Base-by-base conservation (phyloP, 768 basidiomycete species). In the Kwoniella sp. region DNA sequence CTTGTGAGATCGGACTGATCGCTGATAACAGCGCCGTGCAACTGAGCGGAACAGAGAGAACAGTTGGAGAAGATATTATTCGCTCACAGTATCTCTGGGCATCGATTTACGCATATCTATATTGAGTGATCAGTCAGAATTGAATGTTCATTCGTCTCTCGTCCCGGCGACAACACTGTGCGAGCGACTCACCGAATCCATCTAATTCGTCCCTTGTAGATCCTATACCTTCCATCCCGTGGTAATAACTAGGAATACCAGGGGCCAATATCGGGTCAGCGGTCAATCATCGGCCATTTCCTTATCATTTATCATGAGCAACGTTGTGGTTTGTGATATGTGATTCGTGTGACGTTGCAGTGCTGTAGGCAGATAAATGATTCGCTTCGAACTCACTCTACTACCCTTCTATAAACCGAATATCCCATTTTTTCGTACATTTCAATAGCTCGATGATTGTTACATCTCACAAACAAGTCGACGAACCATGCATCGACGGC, bases 351-450 rank as follows among this genome's bases (percentile, higher is more conserved):
- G n/a, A n/a, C n/a, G n/a, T n/a, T n/a, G n/a, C n/a, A n/a, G n/a
- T n/a, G n/a, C n/a, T n/a, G n/a, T n/a, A n/a, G n/a, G n/a, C n/a
- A n/a, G n/a, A n/a, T n/a, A n/a, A n/a, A n/a, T n/a, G n/a, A n/a
- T n/a, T n/a, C n/a, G n/a, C n/a, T n/a, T n/a, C n/a, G n/a, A n/a
- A 82, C 77, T 72, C 93, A 99, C 79, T 92, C 92, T 65, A 87
- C 85, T 54, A 99, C 94, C 65, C 92, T 81, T 26, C 92, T 83
- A 80, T 89, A 98, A 13, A 98, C 92, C 73, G 89, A 91, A 72
- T 99, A 99, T 12, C 91, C 94, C 76, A 97, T 82, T 44, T 87
- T 85, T 77, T 98, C 92, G 74, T 98, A 97, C 89, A 99, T 89
- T 21, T 82, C 83, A 63, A 95, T 90, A 21, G 95, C 96, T 22